phyloP scores from a whole-genome alignment of 805 yeast species.

The Candida vartiovaarae region DNA sequence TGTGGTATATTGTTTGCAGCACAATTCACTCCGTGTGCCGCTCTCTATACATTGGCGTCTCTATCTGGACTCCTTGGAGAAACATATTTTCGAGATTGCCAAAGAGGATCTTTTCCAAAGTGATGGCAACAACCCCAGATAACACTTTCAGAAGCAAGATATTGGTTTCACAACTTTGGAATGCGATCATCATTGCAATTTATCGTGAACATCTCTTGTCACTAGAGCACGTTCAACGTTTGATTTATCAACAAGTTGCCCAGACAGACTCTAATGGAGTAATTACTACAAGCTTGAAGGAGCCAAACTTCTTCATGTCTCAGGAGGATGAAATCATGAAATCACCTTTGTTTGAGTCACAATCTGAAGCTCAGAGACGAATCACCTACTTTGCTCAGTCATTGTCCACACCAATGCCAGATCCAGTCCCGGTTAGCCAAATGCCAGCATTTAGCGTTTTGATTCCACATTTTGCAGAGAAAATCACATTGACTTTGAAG shows the following conservation, averaged over 20 bases:
- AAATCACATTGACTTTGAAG: conserved; percentile 64
- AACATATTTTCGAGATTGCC: conserved; percentile 73
- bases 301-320: conserved; percentile 73
- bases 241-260: conserved; percentile 86
- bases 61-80: conserved; percentile 88
- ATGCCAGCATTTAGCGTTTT: conserved; percentile 83
- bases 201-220: conserved; percentile 98
- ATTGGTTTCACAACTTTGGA: conserved; percentile 96
- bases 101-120: conserved; percentile 64
- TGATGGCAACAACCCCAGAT: conserved; percentile 57
- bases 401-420: conserved; percentile 77
- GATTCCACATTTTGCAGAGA: conserved; percentile 83
- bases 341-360: conserved; percentile 48
- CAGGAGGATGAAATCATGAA: conserved; percentile 71
- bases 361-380: conserved; percentile 76
- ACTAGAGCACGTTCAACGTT: conserved; percentile 94
- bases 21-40: conserved; percentile 65
- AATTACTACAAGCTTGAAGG: conserved; percentile 42
- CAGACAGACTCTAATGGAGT: conserved; percentile 28
- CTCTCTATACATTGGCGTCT: conserved; percentile 68
- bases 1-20: conserved; percentile 82
- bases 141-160: conserved; percentile 96
- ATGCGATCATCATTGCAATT: conserved; percentile 96
- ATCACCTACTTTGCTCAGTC: conserved; percentile 89
- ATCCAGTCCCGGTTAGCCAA: conserved; percentile 52